Evolutionary conservation across 768 basidiomycete species (phyloP).

Genomic region (Podaxis pistillaris): DNA sequence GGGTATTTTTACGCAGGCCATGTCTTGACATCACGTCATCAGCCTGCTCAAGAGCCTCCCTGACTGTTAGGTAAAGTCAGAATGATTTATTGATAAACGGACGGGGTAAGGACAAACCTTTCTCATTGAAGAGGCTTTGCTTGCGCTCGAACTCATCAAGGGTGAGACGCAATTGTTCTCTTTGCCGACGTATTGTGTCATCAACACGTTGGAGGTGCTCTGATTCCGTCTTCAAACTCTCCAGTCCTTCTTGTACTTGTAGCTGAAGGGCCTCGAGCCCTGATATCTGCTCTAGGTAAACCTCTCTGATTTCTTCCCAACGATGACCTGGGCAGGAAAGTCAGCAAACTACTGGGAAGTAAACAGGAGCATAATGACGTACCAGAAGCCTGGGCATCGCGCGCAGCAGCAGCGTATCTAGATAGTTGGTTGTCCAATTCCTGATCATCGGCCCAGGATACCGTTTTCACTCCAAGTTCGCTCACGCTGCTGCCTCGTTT

Average conservation of each 20-base stretch:
- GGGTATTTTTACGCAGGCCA: slow-evolving; percentile 23
- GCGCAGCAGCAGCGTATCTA: slow-evolving; percentile 41
- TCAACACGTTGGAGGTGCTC: slow-evolving; percentile 43
- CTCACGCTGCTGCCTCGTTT: slow-evolving; percentile 51
- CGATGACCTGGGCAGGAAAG: slow-evolving; percentile 40
- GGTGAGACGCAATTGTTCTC: slow-evolving; percentile 35
- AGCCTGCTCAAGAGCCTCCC: slow-evolving; percentile 41
- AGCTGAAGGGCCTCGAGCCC: slow-evolving; percentile 56
- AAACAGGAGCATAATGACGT: slow-evolving; percentile 6
- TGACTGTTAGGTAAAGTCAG: slow-evolving; percentile 26
- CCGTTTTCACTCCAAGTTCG: slow-evolving; percentile 56
- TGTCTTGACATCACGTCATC: slow-evolving; percentile 34
- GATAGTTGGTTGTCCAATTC: slow-evolving; percentile 58
- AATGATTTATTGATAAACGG: background rate
- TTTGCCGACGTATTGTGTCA: slow-evolving; percentile 39
- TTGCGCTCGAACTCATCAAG: slow-evolving; percentile 43
- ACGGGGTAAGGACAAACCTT: slow-evolving; percentile 31
- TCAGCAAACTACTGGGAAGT: background rate
- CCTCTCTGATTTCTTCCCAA: slow-evolving; percentile 55
- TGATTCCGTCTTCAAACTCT: slow-evolving; percentile 41
- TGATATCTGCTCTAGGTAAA: slow-evolving; percentile 61
- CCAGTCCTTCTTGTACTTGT: slow-evolving; percentile 47
- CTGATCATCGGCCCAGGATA: slow-evolving; percentile 74
- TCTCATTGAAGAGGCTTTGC: slow-evolving; percentile 38
- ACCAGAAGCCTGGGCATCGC: slow-evolving; percentile 39